These are phyloP conservation scores for Akebia trifoliata DNA, from an alignment of 164 flowering plant genomes.

Conservation along the genomic window DNA sequence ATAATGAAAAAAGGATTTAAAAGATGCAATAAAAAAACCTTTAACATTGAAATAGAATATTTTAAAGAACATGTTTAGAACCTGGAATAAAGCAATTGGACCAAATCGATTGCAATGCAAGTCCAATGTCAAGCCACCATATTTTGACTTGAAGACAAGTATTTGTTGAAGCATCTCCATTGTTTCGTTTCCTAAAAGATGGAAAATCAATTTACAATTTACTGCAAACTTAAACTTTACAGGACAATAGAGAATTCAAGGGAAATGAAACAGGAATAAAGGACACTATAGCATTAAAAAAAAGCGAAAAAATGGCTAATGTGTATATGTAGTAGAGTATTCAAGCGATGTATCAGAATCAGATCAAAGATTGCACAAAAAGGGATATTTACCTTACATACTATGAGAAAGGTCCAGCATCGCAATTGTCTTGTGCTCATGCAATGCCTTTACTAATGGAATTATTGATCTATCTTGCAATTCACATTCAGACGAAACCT, in stretches of 20 bases:
- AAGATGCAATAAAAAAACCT: not conserved
- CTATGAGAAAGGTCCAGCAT: constrained; percentile 83
- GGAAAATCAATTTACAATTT: not conserved
- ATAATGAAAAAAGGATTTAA: not conserved
- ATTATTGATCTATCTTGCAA: constrained; percentile 75
- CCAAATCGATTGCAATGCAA: constrained; percentile 91
- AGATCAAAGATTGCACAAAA: not conserved
- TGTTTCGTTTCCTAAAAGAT: constrained; percentile 70
- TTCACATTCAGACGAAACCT: constrained; percentile 87
- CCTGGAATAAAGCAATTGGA: constrained; percentile 90
- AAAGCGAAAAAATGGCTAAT: not conserved
- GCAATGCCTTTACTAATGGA: constrained; percentile 69
- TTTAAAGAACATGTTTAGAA: constrained; percentile 10
- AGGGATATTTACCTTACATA: constrained; percentile 48
- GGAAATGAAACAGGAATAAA: not conserved
- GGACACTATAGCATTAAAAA: no score
- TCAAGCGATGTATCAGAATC: not conserved
- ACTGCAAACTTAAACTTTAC: not conserved
- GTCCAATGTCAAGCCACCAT: constrained; percentile 83
- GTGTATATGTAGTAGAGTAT: no score
- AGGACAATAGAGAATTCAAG: not conserved
- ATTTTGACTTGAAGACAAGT: constrained; percentile 61
- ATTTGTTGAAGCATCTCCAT: constrained; percentile 73
- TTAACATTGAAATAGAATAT: not conserved
- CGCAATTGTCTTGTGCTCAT: constrained; percentile 57